These are phyloP conservation scores for Penicillium sp. DNA, from an alignment of 2,329 filamentous ascomycete species.

Conservation along the genomic window DNA sequence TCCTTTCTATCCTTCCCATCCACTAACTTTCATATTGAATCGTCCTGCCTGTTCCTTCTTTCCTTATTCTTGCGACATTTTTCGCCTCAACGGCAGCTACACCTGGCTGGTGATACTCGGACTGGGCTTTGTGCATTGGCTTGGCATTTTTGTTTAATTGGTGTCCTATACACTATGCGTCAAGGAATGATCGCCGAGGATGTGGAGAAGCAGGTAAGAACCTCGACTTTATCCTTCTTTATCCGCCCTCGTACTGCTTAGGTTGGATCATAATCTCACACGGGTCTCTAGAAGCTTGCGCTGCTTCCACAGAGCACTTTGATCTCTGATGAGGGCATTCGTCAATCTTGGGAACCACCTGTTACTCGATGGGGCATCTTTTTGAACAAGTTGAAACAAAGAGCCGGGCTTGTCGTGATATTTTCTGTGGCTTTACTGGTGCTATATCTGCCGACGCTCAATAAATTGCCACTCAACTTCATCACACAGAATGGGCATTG, in stretches of 20 bases:
- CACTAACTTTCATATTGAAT: neutral
- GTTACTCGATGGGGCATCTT: neutral
- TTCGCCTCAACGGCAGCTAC: neutral
- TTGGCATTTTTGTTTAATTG: neutral
- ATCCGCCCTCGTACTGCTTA: neutral
- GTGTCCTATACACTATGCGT: neutral
- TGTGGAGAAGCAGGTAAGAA: slow-evolving; percentile 35
- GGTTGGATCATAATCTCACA: neutral
- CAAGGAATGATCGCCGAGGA: slow-evolving; percentile 9
- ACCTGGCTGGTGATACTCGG: too few relatives aligned
- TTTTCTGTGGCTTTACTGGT: slow-evolving; percentile 13
- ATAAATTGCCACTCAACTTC: slow-evolving; percentile 23
- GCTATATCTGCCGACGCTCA: slow-evolving; percentile 21
- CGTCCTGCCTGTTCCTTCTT: neutral
- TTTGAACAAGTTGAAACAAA: slow-evolving; percentile 20
- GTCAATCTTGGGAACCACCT: neutral
- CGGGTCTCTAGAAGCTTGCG: slow-evolving; percentile 13
- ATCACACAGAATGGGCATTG: neutral
- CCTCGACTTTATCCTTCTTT: neutral
- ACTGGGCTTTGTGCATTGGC: neutral
- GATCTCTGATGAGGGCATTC: neutral
- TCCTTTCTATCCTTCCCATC: too few relatives aligned
- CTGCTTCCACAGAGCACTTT: neutral
- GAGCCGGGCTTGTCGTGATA: slow-evolving; percentile 17
- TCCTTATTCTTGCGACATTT: neutral